A percentile compares a stretch with the other conserved stretches of the same genome.
phyloP scores from a whole-genome alignment of 331 rosid genomes.

The Malus hybrid region DNA sequence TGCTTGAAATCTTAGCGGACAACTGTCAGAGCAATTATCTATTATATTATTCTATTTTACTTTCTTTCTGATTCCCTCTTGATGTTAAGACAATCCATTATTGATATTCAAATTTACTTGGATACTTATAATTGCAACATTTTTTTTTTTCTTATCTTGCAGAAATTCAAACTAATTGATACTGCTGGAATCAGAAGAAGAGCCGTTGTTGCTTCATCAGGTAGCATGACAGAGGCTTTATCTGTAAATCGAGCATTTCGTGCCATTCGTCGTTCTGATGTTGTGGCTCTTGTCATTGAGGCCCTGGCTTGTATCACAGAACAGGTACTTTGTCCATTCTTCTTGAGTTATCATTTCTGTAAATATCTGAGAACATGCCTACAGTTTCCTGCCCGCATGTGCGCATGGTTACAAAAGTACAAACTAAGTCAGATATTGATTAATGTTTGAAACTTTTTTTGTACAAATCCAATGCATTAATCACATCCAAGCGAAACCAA shows the following conservation, averaged over 20 bases:
- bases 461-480: background rate
- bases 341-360: background rate
- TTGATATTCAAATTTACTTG: background rate
- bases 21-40: background rate
- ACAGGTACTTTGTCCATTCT: slow-evolving; percentile 48
- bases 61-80: background rate
- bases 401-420: too few species aligned
- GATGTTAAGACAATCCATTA: background rate
- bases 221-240: slow-evolving; percentile 78
- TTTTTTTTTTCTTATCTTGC: slow-evolving; percentile 4
- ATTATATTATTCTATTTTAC: background rate
- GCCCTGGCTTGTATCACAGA: slow-evolving; percentile 97
- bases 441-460: too few species aligned
- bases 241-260: slow-evolving; percentile 95
- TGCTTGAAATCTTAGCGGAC: background rate
- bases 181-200: slow-evolving; percentile 97
- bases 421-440: too few species aligned
- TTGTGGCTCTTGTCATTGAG: slow-evolving; percentile 91
- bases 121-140: background rate
- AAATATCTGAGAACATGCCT: slow-evolving; percentile 1
- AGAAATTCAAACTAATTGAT: slow-evolving; percentile 87
- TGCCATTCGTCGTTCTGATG: slow-evolving; percentile 87
- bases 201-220: slow-evolving; percentile 71
- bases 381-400: background rate
- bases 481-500: background rate